Evolutionary conservation across 345 rosid species (phyloP), one percentile per base, ranked within the genome.

Genomic region (Streptanthus diversifolius): DNA sequence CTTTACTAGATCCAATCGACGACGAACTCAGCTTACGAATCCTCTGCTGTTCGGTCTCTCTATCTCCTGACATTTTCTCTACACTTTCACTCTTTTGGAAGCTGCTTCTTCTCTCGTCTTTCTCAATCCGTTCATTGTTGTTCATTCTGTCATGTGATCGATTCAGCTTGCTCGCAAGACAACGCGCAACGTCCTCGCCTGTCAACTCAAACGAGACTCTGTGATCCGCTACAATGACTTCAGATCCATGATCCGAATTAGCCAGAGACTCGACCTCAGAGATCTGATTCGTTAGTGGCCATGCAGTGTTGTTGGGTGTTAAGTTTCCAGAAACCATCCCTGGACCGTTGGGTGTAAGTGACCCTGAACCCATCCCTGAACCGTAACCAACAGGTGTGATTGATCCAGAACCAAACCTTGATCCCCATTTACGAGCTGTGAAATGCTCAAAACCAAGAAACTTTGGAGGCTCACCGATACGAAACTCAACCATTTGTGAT

Each of bases 171-270:
- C 61, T 90, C 13, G 87, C 89, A 51, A 93, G 86, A 83, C 97
- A 89, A 45, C 90, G 92, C 0, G 96, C 98, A 56, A 93, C 96
- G 59, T 93, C 98, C 81, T 93, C 98, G 5, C 98, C 96, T 27
- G 92, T 90, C 75, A 93, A 73, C 85, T 93, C 98, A 52, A 93
- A 93, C 1, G 97, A 93, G 44, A 93, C 96, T 79, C 98, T 85
- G 72, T 90, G 96, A 67, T 78, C 81, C 13, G 63, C 81, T 1
- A 73, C 70, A 13, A 77, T 8, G 57, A 33, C 70, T 78, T 78
- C 81, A 53, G 83, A 67, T 41, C 84, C 87, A 27, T 78, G 85
- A 18, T 70, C 84, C 0, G 81, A 81, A 62, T 82, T 84, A 39
- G 85, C 74, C 52, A 82, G 79, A 11, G 85, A 79, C 65, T 80